phyloP scores from a whole-genome alignment of 352 stramenopile species.

The Phytophthora hybrid region DNA sequence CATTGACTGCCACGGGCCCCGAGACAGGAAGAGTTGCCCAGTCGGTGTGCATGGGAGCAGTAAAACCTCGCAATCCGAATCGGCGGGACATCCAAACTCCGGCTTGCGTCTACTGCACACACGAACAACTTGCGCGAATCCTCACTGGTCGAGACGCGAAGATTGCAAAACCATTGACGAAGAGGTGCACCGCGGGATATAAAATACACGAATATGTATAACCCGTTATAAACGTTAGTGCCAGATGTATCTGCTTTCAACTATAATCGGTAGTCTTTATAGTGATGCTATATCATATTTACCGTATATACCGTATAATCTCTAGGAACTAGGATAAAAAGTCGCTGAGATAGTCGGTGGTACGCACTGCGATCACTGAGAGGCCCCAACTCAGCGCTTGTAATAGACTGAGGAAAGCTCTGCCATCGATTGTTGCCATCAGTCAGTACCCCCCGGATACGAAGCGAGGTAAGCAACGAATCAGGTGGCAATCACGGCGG shows the following conservation, averaged over 20 bases:
- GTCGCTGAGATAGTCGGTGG: not conserved
- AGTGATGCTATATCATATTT: not conserved
- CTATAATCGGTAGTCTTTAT: too few species aligned
- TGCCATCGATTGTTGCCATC: not conserved
- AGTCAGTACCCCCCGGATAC: not conserved
- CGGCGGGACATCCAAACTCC: not conserved
- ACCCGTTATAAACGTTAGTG: not conserved
- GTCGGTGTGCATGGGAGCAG: not conserved
- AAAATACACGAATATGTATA: not conserved
- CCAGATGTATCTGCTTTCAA: too few species aligned
- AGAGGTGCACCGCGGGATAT: not conserved
- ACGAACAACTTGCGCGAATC: not conserved
- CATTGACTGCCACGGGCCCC: not conserved
- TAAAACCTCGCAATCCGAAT: slow-evolving; percentile 9
- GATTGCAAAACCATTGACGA: slow-evolving; percentile 4
- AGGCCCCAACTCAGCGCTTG: not conserved
- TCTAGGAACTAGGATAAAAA: not conserved
- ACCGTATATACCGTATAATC: not conserved
- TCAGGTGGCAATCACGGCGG: not conserved
- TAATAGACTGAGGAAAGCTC: not conserved
- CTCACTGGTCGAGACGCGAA: not conserved
- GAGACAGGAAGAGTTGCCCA: slow-evolving; percentile 15
- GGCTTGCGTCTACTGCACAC: slow-evolving; percentile 2
- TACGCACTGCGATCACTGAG: not conserved
- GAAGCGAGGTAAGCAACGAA: not conserved